Conservation (phyloP, 257 asterid species). For the Jacaranda mimosifolia region DNA sequence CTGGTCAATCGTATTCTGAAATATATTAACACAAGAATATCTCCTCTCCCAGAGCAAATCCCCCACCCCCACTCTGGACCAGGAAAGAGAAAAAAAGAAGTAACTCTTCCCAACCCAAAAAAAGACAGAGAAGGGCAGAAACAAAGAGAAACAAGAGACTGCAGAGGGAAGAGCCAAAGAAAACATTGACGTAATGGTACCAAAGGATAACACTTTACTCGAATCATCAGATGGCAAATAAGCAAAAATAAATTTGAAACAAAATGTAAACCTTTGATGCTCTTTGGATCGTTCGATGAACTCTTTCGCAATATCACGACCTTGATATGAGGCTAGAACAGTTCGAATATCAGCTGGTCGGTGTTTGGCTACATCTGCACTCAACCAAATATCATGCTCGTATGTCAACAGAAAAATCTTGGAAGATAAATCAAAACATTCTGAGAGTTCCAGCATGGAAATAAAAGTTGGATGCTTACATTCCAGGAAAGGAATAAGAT, state of each 20-base stretch:
- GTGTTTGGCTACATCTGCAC: constrained; percentile 78
- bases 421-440: constrained; percentile 22
- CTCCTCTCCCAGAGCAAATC: background rate
- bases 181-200: background rate
- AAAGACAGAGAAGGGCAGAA: background rate
- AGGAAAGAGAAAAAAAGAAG: background rate
- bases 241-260: background rate
- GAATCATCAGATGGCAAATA: constrained; percentile 15
- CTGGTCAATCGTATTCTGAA: background rate
- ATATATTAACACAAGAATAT: background rate
- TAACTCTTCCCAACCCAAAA: background rate
- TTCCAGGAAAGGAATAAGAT: constrained; percentile 92
- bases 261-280: constrained; percentile 63
- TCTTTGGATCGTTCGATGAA: constrained; percentile 85
- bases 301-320: constrained; percentile 84
- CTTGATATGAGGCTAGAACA: constrained; percentile 86
- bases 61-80: background rate
- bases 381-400: constrained; percentile 29
- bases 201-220: background rate
- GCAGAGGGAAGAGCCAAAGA: background rate
- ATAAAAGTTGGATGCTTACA: constrained; percentile 56
- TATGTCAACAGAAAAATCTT: background rate
- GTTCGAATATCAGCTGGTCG: constrained; percentile 84
- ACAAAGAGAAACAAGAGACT: background rate
- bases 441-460: background rate